phyloP scores from a whole-genome alignment of 2,329 filamentous ascomycete genomes.

The Diaporthe velutina region DNA sequence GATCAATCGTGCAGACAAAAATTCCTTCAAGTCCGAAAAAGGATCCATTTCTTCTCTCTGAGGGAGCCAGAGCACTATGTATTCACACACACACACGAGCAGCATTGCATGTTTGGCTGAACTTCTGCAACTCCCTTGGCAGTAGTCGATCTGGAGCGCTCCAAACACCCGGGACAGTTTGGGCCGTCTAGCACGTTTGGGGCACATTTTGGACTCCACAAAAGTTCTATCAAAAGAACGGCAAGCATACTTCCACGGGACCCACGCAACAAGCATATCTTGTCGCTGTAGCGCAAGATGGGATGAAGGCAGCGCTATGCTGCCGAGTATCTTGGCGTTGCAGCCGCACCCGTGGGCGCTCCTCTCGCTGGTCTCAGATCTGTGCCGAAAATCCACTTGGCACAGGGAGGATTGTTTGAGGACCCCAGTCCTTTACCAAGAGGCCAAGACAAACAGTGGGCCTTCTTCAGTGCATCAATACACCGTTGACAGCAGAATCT shows the following conservation, averaged over 20 bases:
- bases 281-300: constrained; percentile 9
- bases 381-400: constrained; percentile 27
- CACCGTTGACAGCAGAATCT: neutral
- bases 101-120: constrained; percentile 31
- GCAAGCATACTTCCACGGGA: neutral
- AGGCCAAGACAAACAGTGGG: constrained; percentile 11
- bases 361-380: constrained; percentile 29
- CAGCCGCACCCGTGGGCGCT: neutral
- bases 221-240: constrained; percentile 28
- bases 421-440: constrained; percentile 1
- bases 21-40: neutral
- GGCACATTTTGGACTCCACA: constrained; percentile 11
- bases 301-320: constrained; percentile 16
- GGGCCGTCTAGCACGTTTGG: constrained; percentile 32
- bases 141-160: constrained; percentile 14
- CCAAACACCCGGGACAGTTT: constrained; percentile 28
- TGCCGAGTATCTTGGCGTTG: constrained; percentile 38
- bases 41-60: rapidly evolving
- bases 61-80: neutral
- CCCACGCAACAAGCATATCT: neutral
- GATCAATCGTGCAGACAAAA: neutral
- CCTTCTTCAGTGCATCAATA: neutral
- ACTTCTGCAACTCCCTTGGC: constrained; percentile 27
- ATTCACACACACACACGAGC: neutral
- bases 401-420: constrained; percentile 17